These are phyloP conservation scores for Rasamsonia emersonii DNA, from an alignment of 2,329 filamentous ascomycete species.

Conservation along the genomic window DNA sequence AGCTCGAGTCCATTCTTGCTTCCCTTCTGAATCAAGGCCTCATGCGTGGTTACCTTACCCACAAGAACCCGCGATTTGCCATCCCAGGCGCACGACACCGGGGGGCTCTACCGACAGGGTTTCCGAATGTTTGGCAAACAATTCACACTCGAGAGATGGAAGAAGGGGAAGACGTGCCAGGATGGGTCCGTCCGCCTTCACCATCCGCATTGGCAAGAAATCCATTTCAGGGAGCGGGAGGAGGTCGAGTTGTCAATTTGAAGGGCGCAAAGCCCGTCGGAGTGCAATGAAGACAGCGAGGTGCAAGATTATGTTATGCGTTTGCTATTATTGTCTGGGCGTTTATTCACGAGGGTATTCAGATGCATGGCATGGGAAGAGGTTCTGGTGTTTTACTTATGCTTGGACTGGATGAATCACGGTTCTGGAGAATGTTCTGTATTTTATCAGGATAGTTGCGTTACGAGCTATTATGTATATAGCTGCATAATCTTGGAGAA, in stretches of 20 bases:
- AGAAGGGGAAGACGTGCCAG: conserved; percentile 56
- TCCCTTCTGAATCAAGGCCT: conserved; percentile 72
- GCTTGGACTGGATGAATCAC: too few relatives aligned
- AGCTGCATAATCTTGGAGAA: too few relatives aligned
- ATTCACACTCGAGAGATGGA: conserved; percentile 53
- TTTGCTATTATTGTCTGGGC: too few relatives aligned
- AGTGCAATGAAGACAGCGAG: conserved; percentile 14
- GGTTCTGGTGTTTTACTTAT: too few relatives aligned
- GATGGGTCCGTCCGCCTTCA: conserved; percentile 55
- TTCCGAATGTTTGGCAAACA: conserved; percentile 64
- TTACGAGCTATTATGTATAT: too few relatives aligned
- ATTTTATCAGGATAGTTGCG: too few relatives aligned
- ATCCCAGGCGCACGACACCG: conserved; percentile 58
- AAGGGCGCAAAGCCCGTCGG: conserved; percentile 47
- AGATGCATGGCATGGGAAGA: too few relatives aligned
- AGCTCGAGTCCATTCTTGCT: conserved; percentile 70
- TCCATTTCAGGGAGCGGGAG: conserved; percentile 21
- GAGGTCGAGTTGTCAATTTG: conserved; percentile 50
- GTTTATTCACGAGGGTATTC: too few relatives aligned
- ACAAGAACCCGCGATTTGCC: conserved; percentile 67
- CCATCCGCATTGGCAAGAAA: conserved; percentile 4
- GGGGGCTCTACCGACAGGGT: conserved; percentile 42
- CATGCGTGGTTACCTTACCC: conserved; percentile 75
- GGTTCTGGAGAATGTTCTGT: too few relatives aligned
- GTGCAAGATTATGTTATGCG: background rate